Base-by-base conservation (phyloP, 139 green algal species). In the Choricystis sp. region DNA sequence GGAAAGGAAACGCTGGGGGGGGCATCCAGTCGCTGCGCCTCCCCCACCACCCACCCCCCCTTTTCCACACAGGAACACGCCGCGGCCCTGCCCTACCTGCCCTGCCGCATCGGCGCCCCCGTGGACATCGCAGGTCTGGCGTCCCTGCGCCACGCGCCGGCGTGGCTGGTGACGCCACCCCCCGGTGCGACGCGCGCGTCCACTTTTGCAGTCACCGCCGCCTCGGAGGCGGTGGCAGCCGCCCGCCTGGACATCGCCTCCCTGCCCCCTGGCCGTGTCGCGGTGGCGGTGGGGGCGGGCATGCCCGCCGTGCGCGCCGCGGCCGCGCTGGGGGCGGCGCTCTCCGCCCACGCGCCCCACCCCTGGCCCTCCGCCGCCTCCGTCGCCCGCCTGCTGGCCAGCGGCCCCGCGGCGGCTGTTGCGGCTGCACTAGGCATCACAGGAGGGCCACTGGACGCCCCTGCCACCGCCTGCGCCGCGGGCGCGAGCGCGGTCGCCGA, bases 381-480 rank as follows among this genome's bases (percentile, higher is more conserved):
- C 59, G 19, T 48, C 59, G 16, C 40, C 40, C 40, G 40, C 40
- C 16, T 9, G 9, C 40, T 52, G 40, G 40, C 9, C 40, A 21
- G 9, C 9, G 16, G 9, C 40, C 40, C 40, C 9, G 40, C 40
- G 9, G 16, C 40, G 9, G 40, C 40, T 16, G 40, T 52, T 16
- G 40, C 40, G 40, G 40, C 40, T 16, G 9, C 9, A 16, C 40
- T 52, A 16, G 40, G 40, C 40, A 52, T 16, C 40, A 52, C 40
- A 9, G 9, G 16, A 26, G 91, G 91, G 0, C 91, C 91, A 57
- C 93, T 90, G 75, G 81, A 88, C 58, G 73, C 83, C 9, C 72
- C 71, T 3, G 65, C 69, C 28, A 93, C 85, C 19, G 85, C 85
- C 29, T 93, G 85, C 74, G 79, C 85, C 23, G 83, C 67, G 1